A percentile compares a stretch with the other conserved stretches of the same genome.
Conservation (phyloP, 495 filamentous ascomycete genomes). For the Schizothecium vesticola region DNA sequence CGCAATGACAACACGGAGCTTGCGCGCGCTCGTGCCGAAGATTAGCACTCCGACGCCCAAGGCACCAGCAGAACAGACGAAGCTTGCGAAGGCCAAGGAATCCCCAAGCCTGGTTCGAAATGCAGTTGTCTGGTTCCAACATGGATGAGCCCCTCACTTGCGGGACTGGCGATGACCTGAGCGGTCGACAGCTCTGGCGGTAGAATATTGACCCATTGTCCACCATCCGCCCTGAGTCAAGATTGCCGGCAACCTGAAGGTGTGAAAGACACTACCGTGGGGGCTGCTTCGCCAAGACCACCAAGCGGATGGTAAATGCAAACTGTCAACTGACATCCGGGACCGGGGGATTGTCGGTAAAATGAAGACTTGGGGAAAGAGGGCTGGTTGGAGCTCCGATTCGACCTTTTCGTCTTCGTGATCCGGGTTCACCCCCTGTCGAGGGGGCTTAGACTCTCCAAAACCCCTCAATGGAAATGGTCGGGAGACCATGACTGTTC, state of each 20-base stretch:
- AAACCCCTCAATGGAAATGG: not conserved
- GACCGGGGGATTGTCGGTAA: slow-evolving; percentile 13
- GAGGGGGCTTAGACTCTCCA: slow-evolving; percentile 12
- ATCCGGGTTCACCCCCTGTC: slow-evolving; percentile 5
- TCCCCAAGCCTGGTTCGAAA: not conserved
- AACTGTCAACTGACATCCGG: slow-evolving; percentile 5
- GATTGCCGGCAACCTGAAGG: not conserved
- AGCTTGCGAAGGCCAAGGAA: not conserved
- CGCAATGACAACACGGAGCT: not conserved
- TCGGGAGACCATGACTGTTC: slow-evolving; percentile 11
- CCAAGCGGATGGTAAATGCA: slow-evolving; percentile 6
- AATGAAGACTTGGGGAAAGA: not conserved
- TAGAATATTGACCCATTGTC: not conserved
- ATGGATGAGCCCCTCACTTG: not conserved
- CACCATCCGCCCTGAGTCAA: not conserved
- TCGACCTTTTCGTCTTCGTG: not conserved
- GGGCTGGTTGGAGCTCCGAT: slow-evolving; percentile 1
- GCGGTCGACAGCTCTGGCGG: not conserved
- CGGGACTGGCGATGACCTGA: not conserved
- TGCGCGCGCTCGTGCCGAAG: not conserved
- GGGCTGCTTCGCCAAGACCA: slow-evolving; percentile 20
- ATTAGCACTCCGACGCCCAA: not conserved
- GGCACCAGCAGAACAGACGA: not conserved
- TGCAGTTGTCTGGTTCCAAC: not conserved
- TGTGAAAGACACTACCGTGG: not conserved